Evolutionary conservation across 176 grass and related monocot genomes (phyloP).

Genomic region (Avena eriantha): DNA sequence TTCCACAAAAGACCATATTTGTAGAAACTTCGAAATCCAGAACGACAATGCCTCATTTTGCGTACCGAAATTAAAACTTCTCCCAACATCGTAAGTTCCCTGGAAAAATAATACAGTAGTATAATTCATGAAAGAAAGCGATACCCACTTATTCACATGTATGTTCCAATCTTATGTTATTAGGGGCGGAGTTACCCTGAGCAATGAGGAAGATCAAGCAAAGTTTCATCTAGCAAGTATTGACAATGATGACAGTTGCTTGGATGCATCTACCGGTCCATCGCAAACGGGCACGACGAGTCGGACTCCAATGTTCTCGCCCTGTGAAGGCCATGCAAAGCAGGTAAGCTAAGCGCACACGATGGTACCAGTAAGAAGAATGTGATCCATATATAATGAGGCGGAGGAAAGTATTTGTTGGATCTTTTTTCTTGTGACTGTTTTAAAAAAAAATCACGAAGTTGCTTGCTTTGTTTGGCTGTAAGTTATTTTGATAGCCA

Average conservation of each 20-base stretch:
- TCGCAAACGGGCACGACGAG: slow-evolving; percentile 41
- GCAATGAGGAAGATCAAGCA: slow-evolving; percentile 41
- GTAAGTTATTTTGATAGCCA: neutral
- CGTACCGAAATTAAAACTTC: slow-evolving; percentile 53
- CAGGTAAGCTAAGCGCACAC: slow-evolving; percentile 51
- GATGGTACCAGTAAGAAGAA: neutral
- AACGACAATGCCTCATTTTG: slow-evolving; percentile 56
- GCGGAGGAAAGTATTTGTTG: neutral
- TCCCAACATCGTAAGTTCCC: slow-evolving; percentile 50
- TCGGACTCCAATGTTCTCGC: slow-evolving; percentile 44
- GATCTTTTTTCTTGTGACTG: neutral
- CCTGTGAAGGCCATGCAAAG: slow-evolving; percentile 68
- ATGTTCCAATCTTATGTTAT: slow-evolving; percentile 29
- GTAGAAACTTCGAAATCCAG: slow-evolving; percentile 41
- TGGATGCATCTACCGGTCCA: slow-evolving; percentile 65
- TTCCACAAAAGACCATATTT: slow-evolving; percentile 64
- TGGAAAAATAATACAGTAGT: neutral
- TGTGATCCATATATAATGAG: neutral
- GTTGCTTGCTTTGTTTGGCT: neutral
- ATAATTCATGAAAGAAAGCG: slow-evolving; percentile 20
- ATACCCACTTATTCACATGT: neutral
- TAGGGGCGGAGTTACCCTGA: slow-evolving; percentile 47
- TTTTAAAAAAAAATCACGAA: neutral
- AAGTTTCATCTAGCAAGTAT: slow-evolving; percentile 57
- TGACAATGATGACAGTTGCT: slow-evolving; percentile 44